phyloP scores from a whole-genome alignment of 208 protist genomes.

The Porcisia deanei region DNA sequence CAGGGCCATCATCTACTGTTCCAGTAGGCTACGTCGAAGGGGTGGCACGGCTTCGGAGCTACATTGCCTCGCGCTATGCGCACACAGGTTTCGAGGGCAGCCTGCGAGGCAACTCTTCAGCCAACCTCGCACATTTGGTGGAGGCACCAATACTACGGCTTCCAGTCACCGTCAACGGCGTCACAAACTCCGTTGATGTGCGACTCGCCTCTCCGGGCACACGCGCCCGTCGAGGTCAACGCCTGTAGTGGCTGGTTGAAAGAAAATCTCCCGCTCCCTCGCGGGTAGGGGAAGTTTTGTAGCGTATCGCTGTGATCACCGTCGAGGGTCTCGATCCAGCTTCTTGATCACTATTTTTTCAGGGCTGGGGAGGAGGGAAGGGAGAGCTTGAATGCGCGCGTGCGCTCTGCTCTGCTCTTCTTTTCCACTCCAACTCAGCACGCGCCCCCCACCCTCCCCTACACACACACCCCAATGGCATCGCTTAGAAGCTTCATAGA shows the following conservation, averaged over 20 bases:
- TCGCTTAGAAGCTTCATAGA: too few species aligned
- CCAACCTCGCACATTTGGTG: slow-evolving; percentile 4
- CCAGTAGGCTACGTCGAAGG: slow-evolving; percentile 79
- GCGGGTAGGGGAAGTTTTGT: not conserved
- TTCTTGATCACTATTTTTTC: too few species aligned
- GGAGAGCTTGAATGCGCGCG: too few species aligned
- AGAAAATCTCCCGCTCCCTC: not conserved
- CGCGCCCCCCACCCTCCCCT: too few species aligned
- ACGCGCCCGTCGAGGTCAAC: not conserved
- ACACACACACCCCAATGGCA: too few species aligned
- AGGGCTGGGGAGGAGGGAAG: too few species aligned
- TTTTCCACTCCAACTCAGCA: too few species aligned
- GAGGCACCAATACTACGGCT: slow-evolving; percentile 64
- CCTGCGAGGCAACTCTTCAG: slow-evolving; percentile 34
- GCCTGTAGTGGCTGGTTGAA: not conserved
- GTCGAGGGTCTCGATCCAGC: too few species aligned
- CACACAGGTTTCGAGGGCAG: slow-evolving; percentile 11
- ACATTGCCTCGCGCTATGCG: slow-evolving; percentile 34
- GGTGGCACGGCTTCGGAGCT: slow-evolving; percentile 66
- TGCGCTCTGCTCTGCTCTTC: too few species aligned
- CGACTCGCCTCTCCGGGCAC: slow-evolving; percentile 36
- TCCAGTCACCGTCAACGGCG: slow-evolving; percentile 37
- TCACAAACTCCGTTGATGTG: slow-evolving; percentile 45
- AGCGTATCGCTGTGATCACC: not conserved
- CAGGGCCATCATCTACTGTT: slow-evolving; percentile 59